Evolutionary conservation across 148 eudicot species (phyloP), one percentile per base, ranked within the genome.

Genomic region (Dysphania ambrosioides): DNA sequence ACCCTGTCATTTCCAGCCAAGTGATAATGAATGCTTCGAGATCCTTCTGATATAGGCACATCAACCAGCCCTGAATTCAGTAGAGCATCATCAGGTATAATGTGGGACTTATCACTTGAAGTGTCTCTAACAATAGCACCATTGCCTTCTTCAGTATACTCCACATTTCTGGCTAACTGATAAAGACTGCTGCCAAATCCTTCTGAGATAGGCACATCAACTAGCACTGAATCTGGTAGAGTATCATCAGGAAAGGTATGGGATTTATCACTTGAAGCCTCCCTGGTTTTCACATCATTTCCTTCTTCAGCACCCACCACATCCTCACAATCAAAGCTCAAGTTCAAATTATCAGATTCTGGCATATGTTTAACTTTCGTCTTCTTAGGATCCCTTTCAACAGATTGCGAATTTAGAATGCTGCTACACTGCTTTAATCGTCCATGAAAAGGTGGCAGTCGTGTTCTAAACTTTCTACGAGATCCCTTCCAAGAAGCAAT

Each of bases 401-500:
- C 78, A 57, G 77, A 62, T 49, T 78, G 73, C 47, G 36, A 34
- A 44, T 74, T 75, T 41, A 29, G 18, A 77, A 18, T 41, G 55
- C 51, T 73, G 26, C 56, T 71, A 70, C 67, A 27, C 18, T 55
- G 60, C 73, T 66, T 78, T 75, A 51, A 34, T 56, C 38, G 66
- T 53, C 75, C 64, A 51, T 40, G 57, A 3, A 71, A 8, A 31
- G 80, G 18, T 10, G 5, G 59, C 34, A 74, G 66, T 11, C 42
- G 13, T 26, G 79, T 55, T 80, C 68, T 75, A 41, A 61, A 66
- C 61, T 69, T 80, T 27, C 49, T 58, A 61, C 72, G 73, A 73
- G 77, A 58, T 23, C 81, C 62, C 68, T n/a, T 71, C 41, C 74
- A 70, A 47, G 80, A 23, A 78, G 73, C 64, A 66, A 80, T 68